Evolutionary conservation across 78 protist genomes (phyloP).

Genomic region (Anaeramoeba flamelloides): DNA sequence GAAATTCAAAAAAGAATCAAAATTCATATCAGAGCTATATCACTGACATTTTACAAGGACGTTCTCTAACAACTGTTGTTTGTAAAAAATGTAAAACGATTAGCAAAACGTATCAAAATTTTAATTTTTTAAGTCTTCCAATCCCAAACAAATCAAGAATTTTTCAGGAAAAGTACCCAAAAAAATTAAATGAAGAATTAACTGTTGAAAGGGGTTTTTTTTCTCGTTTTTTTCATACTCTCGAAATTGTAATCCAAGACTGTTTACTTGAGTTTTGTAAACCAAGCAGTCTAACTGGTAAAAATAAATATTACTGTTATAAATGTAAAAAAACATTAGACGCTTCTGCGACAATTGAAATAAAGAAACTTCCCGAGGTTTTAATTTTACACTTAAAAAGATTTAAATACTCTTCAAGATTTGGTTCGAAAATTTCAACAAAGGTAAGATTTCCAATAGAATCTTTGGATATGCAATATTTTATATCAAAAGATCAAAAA

Average conservation of each 20-base stretch:
- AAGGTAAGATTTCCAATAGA: neutral
- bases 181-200: too few species aligned
- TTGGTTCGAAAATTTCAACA: neutral
- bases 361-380: neutral
- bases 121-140: neutral
- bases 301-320: neutral
- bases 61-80: neutral
- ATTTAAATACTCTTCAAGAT: neutral
- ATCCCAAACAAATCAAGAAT: neutral
- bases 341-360: neutral
- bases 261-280: neutral
- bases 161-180: too few species aligned
- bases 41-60: neutral
- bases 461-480: neutral
- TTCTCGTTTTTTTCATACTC: too few species aligned
- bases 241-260: too few species aligned
- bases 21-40: too few species aligned
- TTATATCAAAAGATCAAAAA: too few species aligned
- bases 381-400: neutral
- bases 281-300: neutral
- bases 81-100: neutral
- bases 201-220: too few species aligned
- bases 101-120: neutral
- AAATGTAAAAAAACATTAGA: neutral
- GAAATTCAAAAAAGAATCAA: too few species aligned